Percentiles rank a stretch among this genome's conserved stretches.
phyloP scores from a whole-genome alignment of 441 rosid genomes.

The Mallotus japonicus region DNA sequence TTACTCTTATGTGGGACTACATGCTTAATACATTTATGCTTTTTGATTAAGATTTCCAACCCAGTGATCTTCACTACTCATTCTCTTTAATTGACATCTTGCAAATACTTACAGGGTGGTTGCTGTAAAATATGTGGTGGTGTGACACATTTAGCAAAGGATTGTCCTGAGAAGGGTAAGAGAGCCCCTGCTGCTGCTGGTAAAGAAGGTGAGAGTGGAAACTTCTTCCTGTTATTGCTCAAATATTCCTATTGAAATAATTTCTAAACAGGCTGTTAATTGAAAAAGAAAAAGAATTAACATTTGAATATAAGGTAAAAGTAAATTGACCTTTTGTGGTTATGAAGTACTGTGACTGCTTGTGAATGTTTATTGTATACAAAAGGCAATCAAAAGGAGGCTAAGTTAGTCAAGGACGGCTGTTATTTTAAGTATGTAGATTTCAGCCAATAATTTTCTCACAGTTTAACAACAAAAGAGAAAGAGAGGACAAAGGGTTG shows the following conservation, averaged over 20 bases:
- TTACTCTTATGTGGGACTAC: background rate
- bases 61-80: background rate
- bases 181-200: constrained; percentile 25
- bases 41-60: background rate
- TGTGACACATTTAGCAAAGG: constrained; percentile 91
- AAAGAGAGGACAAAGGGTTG: no score
- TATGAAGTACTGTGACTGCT: background rate
- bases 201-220: constrained; percentile 36
- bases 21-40: constrained; percentile 4
- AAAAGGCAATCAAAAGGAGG: background rate
- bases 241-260: background rate
- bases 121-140: constrained; percentile 86
- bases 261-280: background rate
- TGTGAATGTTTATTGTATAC: background rate
- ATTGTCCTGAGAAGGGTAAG: constrained; percentile 75
- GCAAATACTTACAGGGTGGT: constrained; percentile 56
- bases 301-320: background rate
- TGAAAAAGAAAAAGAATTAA: background rate
- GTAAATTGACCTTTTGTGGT: background rate
- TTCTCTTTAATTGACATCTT: constrained; percentile 11
- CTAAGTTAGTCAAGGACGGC: background rate
- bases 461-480: no score
- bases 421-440: background rate
- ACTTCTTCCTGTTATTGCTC: background rate
- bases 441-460: background rate